Percentiles rank a stretch among this genome's conserved stretches.
phyloP scores from a whole-genome alignment of 1,284 basidiomycete species.

The Entoloma clypeatum region DNA sequence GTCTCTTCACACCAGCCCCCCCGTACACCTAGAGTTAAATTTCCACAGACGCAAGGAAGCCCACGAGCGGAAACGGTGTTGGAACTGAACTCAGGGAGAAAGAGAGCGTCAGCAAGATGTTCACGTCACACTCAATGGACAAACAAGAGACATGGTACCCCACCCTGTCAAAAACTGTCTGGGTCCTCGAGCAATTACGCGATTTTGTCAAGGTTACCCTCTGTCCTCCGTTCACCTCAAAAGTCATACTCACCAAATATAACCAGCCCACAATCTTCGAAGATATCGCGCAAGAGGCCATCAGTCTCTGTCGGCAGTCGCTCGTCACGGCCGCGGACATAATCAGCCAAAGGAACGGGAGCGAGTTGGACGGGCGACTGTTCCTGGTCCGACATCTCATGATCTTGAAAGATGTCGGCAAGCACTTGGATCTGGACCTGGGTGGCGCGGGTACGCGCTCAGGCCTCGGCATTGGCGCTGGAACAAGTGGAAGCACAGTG shows the following conservation, averaged over 20 bases:
- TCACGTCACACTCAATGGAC: constrained; percentile 68
- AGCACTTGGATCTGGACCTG: constrained; percentile 66
- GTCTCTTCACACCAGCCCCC: constrained; percentile 20
- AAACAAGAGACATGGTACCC: constrained; percentile 88
- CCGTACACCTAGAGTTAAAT: not conserved
- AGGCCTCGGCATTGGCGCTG: no score
- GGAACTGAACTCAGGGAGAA: constrained; percentile 54
- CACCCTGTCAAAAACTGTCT: constrained; percentile 78
- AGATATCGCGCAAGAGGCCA: constrained; percentile 90
- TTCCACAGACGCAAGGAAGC: constrained; percentile 41
- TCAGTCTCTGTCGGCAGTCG: constrained; percentile 77
- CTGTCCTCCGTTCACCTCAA: not conserved
- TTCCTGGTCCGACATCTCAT: constrained; percentile 90
- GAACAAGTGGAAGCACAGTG: constrained; percentile 15
- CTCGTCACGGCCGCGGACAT: constrained; percentile 67
- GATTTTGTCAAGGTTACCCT: constrained; percentile 81
- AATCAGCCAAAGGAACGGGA: constrained; percentile 49
- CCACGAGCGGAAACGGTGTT: no score
- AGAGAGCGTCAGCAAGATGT: constrained; percentile 60
- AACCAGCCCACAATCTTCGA: constrained; percentile 83
- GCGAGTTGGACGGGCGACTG: constrained; percentile 64
- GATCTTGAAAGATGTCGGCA: constrained; percentile 85
- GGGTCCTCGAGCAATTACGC: constrained; percentile 84
- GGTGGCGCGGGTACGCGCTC: constrained; percentile 35
- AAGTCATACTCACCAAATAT: not conserved